phyloP scores from a whole-genome alignment of 2,329 filamentous ascomycete species.

The Ambrosiella beaveri region DNA sequence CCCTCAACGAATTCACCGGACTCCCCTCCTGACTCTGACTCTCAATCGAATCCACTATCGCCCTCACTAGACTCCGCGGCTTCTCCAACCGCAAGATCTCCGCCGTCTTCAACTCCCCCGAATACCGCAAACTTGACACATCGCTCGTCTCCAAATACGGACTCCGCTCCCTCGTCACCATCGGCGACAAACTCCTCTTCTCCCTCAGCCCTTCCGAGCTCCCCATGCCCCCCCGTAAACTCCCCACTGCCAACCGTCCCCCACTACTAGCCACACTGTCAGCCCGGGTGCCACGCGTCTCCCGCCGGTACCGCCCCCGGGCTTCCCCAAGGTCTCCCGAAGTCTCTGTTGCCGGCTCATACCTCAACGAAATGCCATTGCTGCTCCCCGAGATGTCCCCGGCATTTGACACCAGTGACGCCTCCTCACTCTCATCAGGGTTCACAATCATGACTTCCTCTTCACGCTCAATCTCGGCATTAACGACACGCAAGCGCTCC shows the following conservation, averaged over 20 bases:
- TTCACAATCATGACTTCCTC: conserved; percentile 10
- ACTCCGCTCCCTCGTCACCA: conserved; percentile 5
- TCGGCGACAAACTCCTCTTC: conserved; percentile 8
- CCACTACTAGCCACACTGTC: not conserved
- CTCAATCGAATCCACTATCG: conserved; percentile 41
- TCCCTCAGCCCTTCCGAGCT: not conserved
- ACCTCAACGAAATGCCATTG: not conserved
- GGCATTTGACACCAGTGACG: conserved; percentile 9
- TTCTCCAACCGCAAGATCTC: conserved; percentile 28
- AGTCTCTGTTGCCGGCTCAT: not conserved
- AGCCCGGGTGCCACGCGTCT: not conserved
- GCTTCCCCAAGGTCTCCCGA: not conserved
- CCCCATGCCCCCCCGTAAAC: not conserved
- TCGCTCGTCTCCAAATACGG: conserved; percentile 8
- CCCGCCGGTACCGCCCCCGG: not conserved
- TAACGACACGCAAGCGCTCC: conserved; percentile 75
- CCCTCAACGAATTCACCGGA: conserved; percentile 16
- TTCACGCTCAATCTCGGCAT: conserved; percentile 39
- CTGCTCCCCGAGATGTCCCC: conserved; percentile 9
- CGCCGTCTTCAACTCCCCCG: conserved; percentile 21
- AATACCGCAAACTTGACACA: conserved; percentile 4
- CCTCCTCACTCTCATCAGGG: conserved; percentile 6
- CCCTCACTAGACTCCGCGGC: conserved; percentile 30
- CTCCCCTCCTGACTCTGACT: conserved; percentile 27
- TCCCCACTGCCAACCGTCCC: not conserved